Evolutionary conservation across 2,329 filamentous ascomycete species (phyloP).

Genomic region (Domatiomyces catenatus): DNA sequence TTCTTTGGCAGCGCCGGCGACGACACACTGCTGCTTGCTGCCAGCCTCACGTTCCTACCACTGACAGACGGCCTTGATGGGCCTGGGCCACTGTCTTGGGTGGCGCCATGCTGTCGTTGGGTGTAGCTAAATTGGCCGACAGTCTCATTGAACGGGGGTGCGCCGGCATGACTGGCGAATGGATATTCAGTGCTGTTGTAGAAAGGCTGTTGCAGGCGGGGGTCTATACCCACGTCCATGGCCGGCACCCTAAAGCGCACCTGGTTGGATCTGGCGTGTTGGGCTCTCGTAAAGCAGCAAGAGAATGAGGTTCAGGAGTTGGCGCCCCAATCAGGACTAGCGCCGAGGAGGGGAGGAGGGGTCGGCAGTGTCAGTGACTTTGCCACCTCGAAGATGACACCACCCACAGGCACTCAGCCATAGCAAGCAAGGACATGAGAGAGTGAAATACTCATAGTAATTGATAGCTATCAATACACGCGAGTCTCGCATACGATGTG

Average conservation of each 20-base stretch:
- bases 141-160: background rate
- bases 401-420: too few species aligned
- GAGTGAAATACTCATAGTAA: too few species aligned
- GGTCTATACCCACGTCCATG: background rate
- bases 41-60: background rate
- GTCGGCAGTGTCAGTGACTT: too few species aligned
- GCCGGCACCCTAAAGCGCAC: background rate
- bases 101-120: background rate
- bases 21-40: background rate
- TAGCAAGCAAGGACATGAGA: too few species aligned
- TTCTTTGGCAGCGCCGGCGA: background rate
- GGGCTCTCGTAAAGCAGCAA: background rate
- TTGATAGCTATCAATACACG: too few species aligned
- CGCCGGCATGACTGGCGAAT: background rate
- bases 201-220: background rate
- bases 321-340: background rate
- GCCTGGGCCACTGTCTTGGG: background rate
- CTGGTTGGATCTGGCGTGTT: background rate
- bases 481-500: background rate
- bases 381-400: too few species aligned
- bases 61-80: background rate
- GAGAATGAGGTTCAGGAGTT: background rate
- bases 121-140: background rate
- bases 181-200: background rate
- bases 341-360: background rate